These are phyloP conservation scores for Volvox reticuliferus DNA, from an alignment of 139 green algal species.

Conservation along the genomic window DNA sequence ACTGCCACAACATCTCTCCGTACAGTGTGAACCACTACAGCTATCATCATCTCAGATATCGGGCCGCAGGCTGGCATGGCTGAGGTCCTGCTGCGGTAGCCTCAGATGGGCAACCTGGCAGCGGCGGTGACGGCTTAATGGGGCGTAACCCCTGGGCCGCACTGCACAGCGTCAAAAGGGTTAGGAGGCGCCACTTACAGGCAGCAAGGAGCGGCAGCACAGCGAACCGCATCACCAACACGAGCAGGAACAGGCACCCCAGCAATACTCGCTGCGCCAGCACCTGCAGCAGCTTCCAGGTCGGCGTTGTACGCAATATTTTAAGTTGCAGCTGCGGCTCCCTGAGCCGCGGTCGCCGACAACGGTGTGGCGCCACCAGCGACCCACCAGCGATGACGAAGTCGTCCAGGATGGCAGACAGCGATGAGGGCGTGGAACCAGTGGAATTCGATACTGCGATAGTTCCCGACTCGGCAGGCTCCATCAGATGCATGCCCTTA, in stretches of 20 bases:
- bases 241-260: background rate
- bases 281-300: background rate
- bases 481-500: background rate
- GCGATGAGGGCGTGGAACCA: background rate
- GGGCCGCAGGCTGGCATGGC: too few species aligned
- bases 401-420: background rate
- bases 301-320: background rate
- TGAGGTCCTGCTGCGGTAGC: too few species aligned
- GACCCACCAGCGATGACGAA: background rate
- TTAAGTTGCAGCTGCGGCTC: background rate
- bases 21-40: too few species aligned
- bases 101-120: too few species aligned
- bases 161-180: too few species aligned
- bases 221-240: background rate
- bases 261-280: background rate
- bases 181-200: background rate
- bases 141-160: too few species aligned
- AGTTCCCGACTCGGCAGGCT: background rate
- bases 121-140: too few species aligned
- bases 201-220: background rate
- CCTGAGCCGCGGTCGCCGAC: background rate
- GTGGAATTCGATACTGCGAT: background rate
- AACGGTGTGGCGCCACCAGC: background rate
- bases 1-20: too few species aligned
- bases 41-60: too few species aligned